These are phyloP conservation scores for Herpetomonas samuelpessoai DNA, from an alignment of 208 protist species.

Conservation along the genomic window DNA sequence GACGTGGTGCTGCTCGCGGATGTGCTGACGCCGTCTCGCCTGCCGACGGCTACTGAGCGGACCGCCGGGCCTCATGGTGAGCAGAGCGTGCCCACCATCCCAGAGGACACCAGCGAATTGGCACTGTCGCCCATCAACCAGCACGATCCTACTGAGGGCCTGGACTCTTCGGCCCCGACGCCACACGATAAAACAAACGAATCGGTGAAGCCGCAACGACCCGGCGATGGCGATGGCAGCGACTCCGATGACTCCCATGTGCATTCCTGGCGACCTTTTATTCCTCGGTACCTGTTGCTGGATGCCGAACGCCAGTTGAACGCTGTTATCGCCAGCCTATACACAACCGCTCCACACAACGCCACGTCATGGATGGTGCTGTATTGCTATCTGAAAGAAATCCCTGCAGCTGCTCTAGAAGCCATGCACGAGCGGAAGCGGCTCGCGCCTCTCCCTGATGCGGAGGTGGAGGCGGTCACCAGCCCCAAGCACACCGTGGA, in stretches of 20 bases:
- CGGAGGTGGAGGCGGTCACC: background rate
- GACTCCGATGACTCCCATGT: background rate
- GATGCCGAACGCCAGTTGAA: constrained; percentile 29
- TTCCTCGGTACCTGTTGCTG: constrained; percentile 25
- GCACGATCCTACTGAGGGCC: background rate
- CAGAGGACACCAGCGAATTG: background rate
- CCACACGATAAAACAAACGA: background rate
- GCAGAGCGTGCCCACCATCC: background rate
- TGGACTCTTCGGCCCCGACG: background rate
- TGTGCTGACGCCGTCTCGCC: background rate
- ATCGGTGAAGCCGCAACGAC: background rate
- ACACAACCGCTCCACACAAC: constrained; percentile 6
- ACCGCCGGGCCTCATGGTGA: background rate
- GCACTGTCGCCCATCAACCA: constrained; percentile 1
- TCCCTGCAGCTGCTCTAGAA: constrained; percentile 13
- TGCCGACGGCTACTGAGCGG: background rate
- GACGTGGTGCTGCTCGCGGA: background rate
- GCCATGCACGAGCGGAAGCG: constrained; percentile 14
- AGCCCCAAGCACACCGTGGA: background rate
- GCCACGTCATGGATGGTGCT: constrained; percentile 36
- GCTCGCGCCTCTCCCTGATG: constrained; percentile 3
- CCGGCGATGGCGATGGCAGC: background rate
- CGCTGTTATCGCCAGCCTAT: constrained; percentile 11
- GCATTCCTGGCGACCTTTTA: background rate
- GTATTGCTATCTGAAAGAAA: constrained; percentile 40